Percentiles rank a stretch among this genome's conserved stretches.
Evolutionary conservation across 192 early-diverging fungal species (phyloP).

Genomic region (Dispira parvispora): DNA sequence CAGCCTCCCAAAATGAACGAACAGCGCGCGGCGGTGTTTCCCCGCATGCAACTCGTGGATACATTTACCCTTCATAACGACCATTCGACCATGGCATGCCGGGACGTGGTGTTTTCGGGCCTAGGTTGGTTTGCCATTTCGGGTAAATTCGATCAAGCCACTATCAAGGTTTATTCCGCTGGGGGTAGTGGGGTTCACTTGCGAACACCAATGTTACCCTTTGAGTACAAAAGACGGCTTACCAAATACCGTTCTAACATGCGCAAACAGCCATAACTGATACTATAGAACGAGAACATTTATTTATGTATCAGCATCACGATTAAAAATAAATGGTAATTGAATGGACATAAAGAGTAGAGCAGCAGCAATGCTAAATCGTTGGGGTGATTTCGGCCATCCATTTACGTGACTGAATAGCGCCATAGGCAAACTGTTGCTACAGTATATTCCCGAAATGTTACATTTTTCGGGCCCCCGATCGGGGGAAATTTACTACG

Average conservation of each 20-base stretch:
- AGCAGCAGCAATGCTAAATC: too few relatives aligned
- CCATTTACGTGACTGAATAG: too few relatives aligned
- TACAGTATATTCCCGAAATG: too few relatives aligned
- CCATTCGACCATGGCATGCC: slow-evolving; percentile 24
- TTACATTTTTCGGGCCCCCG: too few relatives aligned
- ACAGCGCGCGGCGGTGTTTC: slow-evolving; percentile 17
- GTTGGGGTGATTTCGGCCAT: too few relatives aligned
- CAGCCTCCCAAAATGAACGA: slow-evolving; percentile 24
- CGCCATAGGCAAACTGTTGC: too few relatives aligned
- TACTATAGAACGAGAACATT: too few relatives aligned
- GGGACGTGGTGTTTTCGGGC: slow-evolving; percentile 41
- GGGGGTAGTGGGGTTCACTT: slow-evolving; percentile 27
- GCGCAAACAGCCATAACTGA: slow-evolving; percentile 3
- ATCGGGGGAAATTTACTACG: too few relatives aligned
- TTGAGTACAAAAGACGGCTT: slow-evolving; percentile 27
- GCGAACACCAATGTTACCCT: slow-evolving; percentile 44
- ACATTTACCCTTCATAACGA: slow-evolving; percentile 23
- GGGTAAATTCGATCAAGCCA: slow-evolving; percentile 30
- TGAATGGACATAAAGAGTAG: too few relatives aligned
- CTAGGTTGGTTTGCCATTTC: slow-evolving; percentile 45
- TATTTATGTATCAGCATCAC: too few relatives aligned
- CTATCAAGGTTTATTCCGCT: slow-evolving; percentile 31
- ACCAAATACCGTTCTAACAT: slow-evolving; percentile 3
- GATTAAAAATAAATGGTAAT: too few relatives aligned
- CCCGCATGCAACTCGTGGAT: slow-evolving; percentile 21